These are phyloP conservation scores for Penstemon newberryi DNA, from an alignment of 257 asterid species.

Conservation along the genomic window DNA sequence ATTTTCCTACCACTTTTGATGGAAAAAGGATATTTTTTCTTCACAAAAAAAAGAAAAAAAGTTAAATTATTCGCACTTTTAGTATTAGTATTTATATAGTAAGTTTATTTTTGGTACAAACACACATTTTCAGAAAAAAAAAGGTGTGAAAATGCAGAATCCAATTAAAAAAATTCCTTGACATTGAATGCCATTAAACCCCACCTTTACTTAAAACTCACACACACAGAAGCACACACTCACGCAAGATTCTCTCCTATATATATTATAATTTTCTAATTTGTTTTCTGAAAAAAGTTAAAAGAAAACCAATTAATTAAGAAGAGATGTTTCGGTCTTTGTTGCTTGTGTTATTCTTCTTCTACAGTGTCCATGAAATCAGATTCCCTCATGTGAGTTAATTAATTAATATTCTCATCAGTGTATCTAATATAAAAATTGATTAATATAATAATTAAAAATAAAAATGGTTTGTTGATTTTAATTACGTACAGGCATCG, in stretches of 20 bases:
- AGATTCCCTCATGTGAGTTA: constrained; percentile 41
- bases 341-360: constrained; percentile 37
- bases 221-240: too few species aligned
- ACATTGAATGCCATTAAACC: constrained; percentile 41
- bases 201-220: constrained; percentile 20
- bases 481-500: constrained; percentile 36
- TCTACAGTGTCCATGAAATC: constrained; percentile 20
- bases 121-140: not conserved
- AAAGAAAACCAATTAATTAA: constrained; percentile 1
- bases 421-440: not conserved
- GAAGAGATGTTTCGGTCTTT: constrained; percentile 48
- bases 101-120: too few species aligned
- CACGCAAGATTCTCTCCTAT: too few species aligned
- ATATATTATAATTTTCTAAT: too few species aligned
- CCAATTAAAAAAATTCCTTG: constrained; percentile 11
- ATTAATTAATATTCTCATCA: not conserved
- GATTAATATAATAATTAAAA: constrained; percentile 5
- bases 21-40: too few species aligned
- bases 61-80: too few species aligned
- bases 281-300: not conserved
- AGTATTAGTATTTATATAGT: too few species aligned
- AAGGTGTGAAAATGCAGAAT: constrained; percentile 16
- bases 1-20: too few species aligned
- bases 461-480: not conserved
- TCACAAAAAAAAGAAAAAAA: too few species aligned